phyloP scores from a whole-genome alignment of 495 filamentous ascomycete species.

The Tuber aestivum region DNA sequence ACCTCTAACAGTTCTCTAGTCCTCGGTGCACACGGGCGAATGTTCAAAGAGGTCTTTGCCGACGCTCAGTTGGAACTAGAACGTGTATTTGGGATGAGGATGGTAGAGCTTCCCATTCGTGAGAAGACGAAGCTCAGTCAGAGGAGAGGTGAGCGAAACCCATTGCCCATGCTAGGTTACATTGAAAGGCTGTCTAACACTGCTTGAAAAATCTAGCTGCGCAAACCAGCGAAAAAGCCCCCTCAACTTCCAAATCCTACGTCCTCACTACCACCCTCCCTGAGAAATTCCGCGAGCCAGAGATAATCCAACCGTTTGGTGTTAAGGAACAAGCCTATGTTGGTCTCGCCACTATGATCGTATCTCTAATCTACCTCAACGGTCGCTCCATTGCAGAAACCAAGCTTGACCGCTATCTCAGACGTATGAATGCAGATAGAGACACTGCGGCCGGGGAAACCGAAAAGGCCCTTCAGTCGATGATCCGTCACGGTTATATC shows the following conservation, averaged over 20 bases:
- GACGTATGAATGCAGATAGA: conserved; percentile 66
- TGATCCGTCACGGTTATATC: conserved; percentile 78
- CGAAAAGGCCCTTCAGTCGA: conserved; percentile 64
- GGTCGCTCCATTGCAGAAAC: conserved; percentile 67
- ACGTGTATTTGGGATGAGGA: conserved; percentile 73
- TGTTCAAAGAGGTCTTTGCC: conserved; percentile 66
- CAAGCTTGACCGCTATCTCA: conserved; percentile 66
- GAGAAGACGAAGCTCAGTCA: conserved; percentile 74
- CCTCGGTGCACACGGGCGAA: conserved; percentile 51
- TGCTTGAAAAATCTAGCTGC: conserved; percentile 49
- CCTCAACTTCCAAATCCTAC: conserved; percentile 61
- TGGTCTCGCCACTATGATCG: conserved; percentile 70
- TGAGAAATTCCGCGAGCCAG: conserved; percentile 54
- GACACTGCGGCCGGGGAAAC: conserved; percentile 72
- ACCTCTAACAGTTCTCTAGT: conserved; percentile 43
- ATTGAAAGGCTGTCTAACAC: not conserved
- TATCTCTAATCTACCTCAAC: conserved; percentile 66
- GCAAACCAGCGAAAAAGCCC: conserved; percentile 50
- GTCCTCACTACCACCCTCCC: conserved; percentile 69
- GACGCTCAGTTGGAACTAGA: conserved; percentile 60
- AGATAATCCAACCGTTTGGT: conserved; percentile 60
- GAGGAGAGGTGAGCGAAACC: conserved; percentile 55
- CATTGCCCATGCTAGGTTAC: not conserved
- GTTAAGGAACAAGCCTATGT: conserved; percentile 69
- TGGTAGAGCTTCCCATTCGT: conserved; percentile 68